A percentile compares a stretch with the other conserved stretches of the same genome.
Evolutionary conservation across 2,329 filamentous ascomycete species (phyloP).

Genomic region (Neoascochyta sp.): DNA sequence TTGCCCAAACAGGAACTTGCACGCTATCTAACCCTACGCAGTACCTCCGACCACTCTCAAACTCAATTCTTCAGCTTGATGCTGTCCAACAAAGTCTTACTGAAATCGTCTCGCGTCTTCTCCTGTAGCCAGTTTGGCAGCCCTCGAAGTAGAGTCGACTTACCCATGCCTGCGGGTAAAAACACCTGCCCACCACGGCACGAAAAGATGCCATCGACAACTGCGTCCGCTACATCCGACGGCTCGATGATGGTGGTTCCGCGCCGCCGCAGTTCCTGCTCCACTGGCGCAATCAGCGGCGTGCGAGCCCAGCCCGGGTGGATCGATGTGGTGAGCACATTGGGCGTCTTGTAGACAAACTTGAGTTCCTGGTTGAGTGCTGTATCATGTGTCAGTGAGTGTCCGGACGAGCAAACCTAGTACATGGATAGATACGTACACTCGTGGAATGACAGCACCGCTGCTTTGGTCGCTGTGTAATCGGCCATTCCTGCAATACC

Average conservation of each 20-base stretch:
- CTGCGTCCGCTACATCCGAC: conserved; percentile 38
- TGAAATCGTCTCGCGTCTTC: conserved; percentile 16
- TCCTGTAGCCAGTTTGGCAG: conserved; percentile 51
- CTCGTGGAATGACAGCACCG: conserved; percentile 54
- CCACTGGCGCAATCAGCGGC: conserved; percentile 36
- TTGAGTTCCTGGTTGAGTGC: conserved; percentile 41
- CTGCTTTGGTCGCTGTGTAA: conserved; percentile 52
- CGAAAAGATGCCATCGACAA: conserved; percentile 41
- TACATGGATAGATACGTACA: no score
- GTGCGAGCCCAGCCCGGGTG: conserved; percentile 45
- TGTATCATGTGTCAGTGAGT: conserved; percentile 37
- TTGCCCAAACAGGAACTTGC: no score
- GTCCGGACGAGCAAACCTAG: no score
- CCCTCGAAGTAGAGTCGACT: conserved; percentile 38
- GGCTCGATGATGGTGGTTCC: conserved; percentile 38
- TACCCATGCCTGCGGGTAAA: conserved; percentile 23
- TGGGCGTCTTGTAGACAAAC: conserved; percentile 38
- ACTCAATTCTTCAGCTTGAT: no score
- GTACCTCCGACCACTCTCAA: no score
- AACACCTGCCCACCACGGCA: conserved; percentile 42
- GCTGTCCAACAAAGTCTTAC: no score
- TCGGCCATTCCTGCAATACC: conserved; percentile 49
- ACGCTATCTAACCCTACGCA: no score
- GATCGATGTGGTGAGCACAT: conserved; percentile 42
- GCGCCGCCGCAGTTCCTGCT: conserved; percentile 28